A percentile compares a stretch with the other conserved stretches of the same genome.
Evolutionary conservation across 345 rosid genomes (phyloP).

Genomic region (Moricandia arvensis): DNA sequence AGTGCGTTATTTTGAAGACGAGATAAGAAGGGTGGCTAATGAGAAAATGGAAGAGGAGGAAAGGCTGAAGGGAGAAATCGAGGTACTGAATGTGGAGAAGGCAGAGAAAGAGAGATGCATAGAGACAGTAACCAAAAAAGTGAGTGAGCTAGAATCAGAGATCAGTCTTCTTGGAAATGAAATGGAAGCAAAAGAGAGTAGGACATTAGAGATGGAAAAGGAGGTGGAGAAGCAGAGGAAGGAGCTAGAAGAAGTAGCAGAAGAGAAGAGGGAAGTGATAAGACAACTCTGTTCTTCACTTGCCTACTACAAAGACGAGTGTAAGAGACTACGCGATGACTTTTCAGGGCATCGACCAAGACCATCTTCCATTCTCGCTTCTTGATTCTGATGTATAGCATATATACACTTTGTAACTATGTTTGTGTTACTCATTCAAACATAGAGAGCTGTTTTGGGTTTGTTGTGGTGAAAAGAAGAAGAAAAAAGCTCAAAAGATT

Average conservation of each 20-base stretch:
- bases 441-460: constrained; percentile 31
- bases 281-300: constrained; percentile 75
- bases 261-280: constrained; percentile 73
- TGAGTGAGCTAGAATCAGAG: constrained; percentile 33
- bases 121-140: constrained; percentile 37
- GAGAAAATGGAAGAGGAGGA: constrained; percentile 52
- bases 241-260: constrained; percentile 55
- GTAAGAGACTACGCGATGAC: constrained; percentile 50
- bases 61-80: constrained; percentile 41
- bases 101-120: constrained; percentile 37
- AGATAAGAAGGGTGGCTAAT: constrained; percentile 46
- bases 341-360: constrained; percentile 9
- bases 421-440: constrained; percentile 25
- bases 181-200: constrained; percentile 19
- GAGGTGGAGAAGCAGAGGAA: constrained; percentile 53
- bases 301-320: constrained; percentile 57
- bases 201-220: constrained; percentile 48
- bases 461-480: not conserved
- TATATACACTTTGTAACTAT: constrained; percentile 26
- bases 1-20: constrained; percentile 61
- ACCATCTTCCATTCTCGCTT: constrained; percentile 29
- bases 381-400: constrained; percentile 30
- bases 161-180: constrained; percentile 25
- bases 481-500: constrained; percentile 7
- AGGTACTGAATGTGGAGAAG: constrained; percentile 45